These are phyloP conservation scores for Daldinia sp. DNA, from an alignment of 2,329 filamentous ascomycete species.

Conservation along the genomic window DNA sequence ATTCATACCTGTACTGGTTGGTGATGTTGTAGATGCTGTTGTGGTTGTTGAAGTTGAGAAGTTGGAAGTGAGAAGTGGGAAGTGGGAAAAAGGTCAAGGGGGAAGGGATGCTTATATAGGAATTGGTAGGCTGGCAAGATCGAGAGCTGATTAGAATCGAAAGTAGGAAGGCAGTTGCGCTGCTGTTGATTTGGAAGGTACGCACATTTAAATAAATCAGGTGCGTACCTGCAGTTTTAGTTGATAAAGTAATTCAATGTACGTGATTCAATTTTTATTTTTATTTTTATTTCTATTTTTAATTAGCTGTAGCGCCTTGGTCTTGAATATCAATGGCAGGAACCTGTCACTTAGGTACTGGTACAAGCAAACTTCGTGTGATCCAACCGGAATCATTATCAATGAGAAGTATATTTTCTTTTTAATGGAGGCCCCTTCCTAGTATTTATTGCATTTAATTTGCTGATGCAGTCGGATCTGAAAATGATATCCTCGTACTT, in stretches of 20 bases:
- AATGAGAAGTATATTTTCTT: neutral
- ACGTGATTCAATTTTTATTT: neutral
- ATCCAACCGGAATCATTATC: neutral
- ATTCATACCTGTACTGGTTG: neutral
- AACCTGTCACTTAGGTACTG: too few relatives aligned
- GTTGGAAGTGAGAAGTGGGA: constrained; percentile 1
- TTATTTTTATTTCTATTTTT: too few relatives aligned
- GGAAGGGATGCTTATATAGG: constrained; percentile 1
- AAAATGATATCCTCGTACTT: neutral
- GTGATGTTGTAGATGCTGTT: neutral
- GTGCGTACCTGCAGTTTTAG: neutral
- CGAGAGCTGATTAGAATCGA: neutral
- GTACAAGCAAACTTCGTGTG: neutral
- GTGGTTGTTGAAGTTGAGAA: neutral
- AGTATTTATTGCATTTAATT: neutral
- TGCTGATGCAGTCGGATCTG: neutral
- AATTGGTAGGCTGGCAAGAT: neutral
- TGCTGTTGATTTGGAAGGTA: neutral
- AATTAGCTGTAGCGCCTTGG: neutral
- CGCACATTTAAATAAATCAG: neutral
- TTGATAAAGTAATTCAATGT: constrained; percentile 4
- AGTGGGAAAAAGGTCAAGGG: neutral
- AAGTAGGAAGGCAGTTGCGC: neutral
- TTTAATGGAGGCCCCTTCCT: neutral
- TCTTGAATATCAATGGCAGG: neutral